A percentile compares a stretch with the other conserved stretches of the same genome.
These are phyloP conservation scores for Fusarium sp. DNA, from an alignment of 2,329 filamentous ascomycete genomes.

Conservation along the genomic window DNA sequence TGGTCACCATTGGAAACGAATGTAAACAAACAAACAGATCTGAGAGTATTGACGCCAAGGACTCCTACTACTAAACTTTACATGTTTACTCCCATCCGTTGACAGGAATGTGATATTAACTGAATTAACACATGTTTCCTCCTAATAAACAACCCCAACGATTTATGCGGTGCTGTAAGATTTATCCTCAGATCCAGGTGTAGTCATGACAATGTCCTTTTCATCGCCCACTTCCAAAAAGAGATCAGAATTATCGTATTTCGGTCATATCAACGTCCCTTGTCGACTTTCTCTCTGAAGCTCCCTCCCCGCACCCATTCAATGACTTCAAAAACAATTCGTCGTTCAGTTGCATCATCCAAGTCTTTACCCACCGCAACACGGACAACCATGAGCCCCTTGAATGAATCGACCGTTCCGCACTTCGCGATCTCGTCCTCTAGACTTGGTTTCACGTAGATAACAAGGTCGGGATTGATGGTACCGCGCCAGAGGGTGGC, in stretches of 20 bases:
- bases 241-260: neutral
- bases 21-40: neutral
- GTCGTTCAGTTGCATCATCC: constrained; percentile 74
- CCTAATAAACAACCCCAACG: neutral
- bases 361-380: constrained; percentile 55
- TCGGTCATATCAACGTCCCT: constrained; percentile 4
- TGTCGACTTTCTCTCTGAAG: constrained; percentile 47
- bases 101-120: constrained; percentile 15
- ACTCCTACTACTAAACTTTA: constrained; percentile 15
- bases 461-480: constrained; percentile 79
- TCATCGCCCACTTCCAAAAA: neutral
- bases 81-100: neutral
- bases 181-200: neutral
- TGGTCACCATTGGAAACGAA: neutral
- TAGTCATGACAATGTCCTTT: neutral
- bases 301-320: constrained; percentile 73
- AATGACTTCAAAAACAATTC: constrained; percentile 85
- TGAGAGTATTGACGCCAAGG: neutral
- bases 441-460: constrained; percentile 64
- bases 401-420: constrained; percentile 64
- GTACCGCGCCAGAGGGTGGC: constrained; percentile 91
- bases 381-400: constrained; percentile 63
- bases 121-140: constrained; percentile 1
- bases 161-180: neutral
- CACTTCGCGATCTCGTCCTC: constrained; percentile 47